Conservation (phyloP, 1,284 basidiomycete species). For the Sanguinoderma infundibulare region DNA sequence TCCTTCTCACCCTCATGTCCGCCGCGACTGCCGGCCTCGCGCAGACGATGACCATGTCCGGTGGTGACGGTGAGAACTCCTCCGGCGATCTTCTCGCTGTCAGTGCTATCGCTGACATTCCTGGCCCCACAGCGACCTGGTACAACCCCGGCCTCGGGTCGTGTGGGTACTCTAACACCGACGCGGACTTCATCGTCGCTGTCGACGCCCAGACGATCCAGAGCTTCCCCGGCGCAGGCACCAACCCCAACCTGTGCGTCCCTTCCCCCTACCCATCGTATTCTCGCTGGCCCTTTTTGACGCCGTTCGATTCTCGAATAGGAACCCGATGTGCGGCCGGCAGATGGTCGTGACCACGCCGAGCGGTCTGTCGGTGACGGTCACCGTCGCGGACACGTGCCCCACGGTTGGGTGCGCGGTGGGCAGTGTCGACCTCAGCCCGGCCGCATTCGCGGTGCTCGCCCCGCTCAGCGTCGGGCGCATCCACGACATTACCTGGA, state of each 20-base stretch:
- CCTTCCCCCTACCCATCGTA: background rate
- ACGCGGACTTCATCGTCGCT: slow-evolving; percentile 25
- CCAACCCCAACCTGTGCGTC: slow-evolving; percentile 23
- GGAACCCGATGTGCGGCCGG: slow-evolving; percentile 42
- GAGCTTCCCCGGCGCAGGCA: slow-evolving; percentile 22
- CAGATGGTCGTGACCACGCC: slow-evolving; percentile 31
- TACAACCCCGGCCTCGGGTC: slow-evolving; percentile 24
- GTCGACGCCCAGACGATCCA: slow-evolving; percentile 19
- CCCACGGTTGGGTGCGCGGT: slow-evolving; percentile 43
- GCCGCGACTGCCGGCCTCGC: background rate
- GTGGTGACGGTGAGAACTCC: background rate
- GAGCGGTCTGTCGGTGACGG: slow-evolving; percentile 35
- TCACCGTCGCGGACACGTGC: slow-evolving; percentile 48
- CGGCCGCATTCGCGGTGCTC: slow-evolving; percentile 44
- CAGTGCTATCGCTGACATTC: background rate
- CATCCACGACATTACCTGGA: slow-evolving; percentile 28
- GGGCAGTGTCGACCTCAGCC: slow-evolving; percentile 47
- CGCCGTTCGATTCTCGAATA: background rate
- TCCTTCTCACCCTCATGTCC: background rate
- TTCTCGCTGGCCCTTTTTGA: background rate
- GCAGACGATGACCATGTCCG: background rate
- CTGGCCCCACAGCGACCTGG: slow-evolving; percentile 14
- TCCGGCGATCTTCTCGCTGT: background rate
- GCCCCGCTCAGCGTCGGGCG: slow-evolving; percentile 33
- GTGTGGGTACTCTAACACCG: slow-evolving; percentile 25